These are phyloP conservation scores for Neofusicoccum sp. DNA, from an alignment of 2,329 filamentous ascomycete genomes.

Conservation along the genomic window DNA sequence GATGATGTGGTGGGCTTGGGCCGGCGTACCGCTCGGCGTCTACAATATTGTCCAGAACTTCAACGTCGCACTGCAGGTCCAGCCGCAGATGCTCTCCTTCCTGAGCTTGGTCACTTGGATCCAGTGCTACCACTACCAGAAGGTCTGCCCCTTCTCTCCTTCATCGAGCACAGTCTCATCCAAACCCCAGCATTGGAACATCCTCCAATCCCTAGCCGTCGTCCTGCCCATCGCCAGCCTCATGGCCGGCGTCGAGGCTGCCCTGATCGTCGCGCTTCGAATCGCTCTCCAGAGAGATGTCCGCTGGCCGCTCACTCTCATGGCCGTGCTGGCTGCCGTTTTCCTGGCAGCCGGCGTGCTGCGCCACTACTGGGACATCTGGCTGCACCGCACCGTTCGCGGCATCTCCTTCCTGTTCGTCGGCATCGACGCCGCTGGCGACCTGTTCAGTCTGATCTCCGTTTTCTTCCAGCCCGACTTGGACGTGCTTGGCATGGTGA, in stretches of 20 bases:
- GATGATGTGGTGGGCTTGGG: slow-evolving; percentile 71
- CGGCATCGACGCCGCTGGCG: slow-evolving; percentile 66
- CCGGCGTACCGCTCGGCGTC: slow-evolving; percentile 65
- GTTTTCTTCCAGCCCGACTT: slow-evolving; percentile 60
- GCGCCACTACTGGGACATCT: slow-evolving; percentile 69
- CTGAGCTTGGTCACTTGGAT: slow-evolving; percentile 55
- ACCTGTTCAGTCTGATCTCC: slow-evolving; percentile 65
- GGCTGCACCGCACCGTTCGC: slow-evolving; percentile 61
- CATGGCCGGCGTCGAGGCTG: slow-evolving; percentile 60
- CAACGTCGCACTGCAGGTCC: slow-evolving; percentile 54
- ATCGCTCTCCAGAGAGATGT: slow-evolving; percentile 37
- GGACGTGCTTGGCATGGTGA: slow-evolving; percentile 62
- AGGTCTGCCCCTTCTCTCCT: slow-evolving; percentile 22
- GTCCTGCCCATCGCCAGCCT: slow-evolving; percentile 52
- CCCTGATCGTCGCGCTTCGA: slow-evolving; percentile 57
- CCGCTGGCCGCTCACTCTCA: slow-evolving; percentile 63
- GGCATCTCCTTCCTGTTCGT: slow-evolving; percentile 73
- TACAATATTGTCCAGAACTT: slow-evolving; percentile 57
- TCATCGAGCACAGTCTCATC: too few relatives aligned
- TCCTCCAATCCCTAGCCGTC: slow-evolving; percentile 49
- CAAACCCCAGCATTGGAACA: slow-evolving; percentile 51
- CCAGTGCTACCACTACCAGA: slow-evolving; percentile 57
- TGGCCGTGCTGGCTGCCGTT: slow-evolving; percentile 64
- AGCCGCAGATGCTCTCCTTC: slow-evolving; percentile 55
- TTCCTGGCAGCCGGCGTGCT: slow-evolving; percentile 66